These are phyloP conservation scores for Xanthoceras sorbifolium DNA, from an alignment of 345 rosid species.

Conservation along the genomic window DNA sequence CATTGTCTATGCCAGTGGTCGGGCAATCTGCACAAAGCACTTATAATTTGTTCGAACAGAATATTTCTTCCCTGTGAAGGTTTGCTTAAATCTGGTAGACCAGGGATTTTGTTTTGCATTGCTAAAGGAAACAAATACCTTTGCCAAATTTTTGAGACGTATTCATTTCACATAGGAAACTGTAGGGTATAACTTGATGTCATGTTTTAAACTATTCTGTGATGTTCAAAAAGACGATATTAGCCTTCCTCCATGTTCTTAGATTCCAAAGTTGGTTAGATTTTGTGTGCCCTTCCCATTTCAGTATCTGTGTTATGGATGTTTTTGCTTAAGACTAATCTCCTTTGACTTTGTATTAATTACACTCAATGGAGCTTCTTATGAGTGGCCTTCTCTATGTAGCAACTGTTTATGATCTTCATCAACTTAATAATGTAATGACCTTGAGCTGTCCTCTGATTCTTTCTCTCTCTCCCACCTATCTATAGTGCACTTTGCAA, in stretches of 20 bases:
- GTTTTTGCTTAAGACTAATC: neutral
- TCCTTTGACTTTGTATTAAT: neutral
- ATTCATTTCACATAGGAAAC: neutral
- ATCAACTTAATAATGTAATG: neutral
- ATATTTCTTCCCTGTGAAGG: neutral
- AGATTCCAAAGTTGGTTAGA: neutral
- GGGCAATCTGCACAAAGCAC: neutral
- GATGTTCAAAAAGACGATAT: neutral
- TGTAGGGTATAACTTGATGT: neutral
- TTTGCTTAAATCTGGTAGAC: neutral
- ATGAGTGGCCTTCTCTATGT: neutral
- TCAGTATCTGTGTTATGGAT: neutral
- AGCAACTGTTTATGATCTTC: neutral
- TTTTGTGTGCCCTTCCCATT: neutral
- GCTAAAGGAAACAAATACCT: neutral
- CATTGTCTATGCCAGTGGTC: neutral
- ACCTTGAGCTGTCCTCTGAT: neutral
- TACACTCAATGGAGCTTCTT: neutral
- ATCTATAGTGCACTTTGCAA: neutral
- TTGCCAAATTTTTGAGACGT: neutral
- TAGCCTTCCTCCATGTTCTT: neutral
- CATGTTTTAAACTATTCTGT: neutral
- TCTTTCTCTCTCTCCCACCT: neutral
- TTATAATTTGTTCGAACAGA: neutral
- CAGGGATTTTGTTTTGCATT: neutral